Conservation (phyloP, 805 yeast genomes). For the Ogataea corticis region DNA sequence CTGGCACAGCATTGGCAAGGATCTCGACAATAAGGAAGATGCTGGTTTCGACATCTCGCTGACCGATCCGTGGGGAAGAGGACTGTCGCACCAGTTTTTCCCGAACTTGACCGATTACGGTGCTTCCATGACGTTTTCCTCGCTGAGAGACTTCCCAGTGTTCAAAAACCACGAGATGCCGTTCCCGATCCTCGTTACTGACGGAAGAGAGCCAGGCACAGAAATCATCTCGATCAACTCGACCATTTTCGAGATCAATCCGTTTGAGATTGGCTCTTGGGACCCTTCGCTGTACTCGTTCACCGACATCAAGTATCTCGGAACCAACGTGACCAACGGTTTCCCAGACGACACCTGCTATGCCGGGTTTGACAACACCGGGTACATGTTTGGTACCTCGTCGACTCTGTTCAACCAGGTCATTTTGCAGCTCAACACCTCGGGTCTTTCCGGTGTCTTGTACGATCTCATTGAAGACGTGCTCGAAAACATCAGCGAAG, state of each 20-base stretch:
- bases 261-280: slow-evolving; percentile 85
- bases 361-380: slow-evolving; percentile 76
- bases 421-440: slow-evolving; percentile 55
- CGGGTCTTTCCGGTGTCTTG: slow-evolving; percentile 49
- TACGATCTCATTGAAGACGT: slow-evolving; percentile 46
- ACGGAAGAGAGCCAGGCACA: slow-evolving; percentile 67
- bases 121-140: slow-evolving; percentile 59
- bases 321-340: slow-evolving; percentile 66
- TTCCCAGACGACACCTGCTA: slow-evolving; percentile 53
- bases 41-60: slow-evolving; percentile 72
- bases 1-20: slow-evolving; percentile 55
- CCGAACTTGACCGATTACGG: slow-evolving; percentile 59
- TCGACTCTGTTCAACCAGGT: slow-evolving; percentile 76
- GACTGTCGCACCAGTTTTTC: slow-evolving; percentile 72
- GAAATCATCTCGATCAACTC: slow-evolving; percentile 60
- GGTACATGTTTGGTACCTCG: slow-evolving; percentile 80
- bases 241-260: slow-evolving; percentile 63
- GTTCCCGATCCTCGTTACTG: slow-evolving; percentile 65
- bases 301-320: slow-evolving; percentile 66
- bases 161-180: slow-evolving; percentile 67
- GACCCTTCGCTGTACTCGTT: slow-evolving; percentile 72
- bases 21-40: slow-evolving; percentile 47
- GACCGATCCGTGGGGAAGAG: slow-evolving; percentile 82
- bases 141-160: slow-evolving; percentile 59
- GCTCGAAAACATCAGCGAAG: slow-evolving; percentile 42